Percentiles rank a stretch among this genome's conserved stretches.
These are phyloP conservation scores for Tolypocladium inflatum DNA, from an alignment of 2,329 filamentous ascomycete genomes.

Conservation along the genomic window DNA sequence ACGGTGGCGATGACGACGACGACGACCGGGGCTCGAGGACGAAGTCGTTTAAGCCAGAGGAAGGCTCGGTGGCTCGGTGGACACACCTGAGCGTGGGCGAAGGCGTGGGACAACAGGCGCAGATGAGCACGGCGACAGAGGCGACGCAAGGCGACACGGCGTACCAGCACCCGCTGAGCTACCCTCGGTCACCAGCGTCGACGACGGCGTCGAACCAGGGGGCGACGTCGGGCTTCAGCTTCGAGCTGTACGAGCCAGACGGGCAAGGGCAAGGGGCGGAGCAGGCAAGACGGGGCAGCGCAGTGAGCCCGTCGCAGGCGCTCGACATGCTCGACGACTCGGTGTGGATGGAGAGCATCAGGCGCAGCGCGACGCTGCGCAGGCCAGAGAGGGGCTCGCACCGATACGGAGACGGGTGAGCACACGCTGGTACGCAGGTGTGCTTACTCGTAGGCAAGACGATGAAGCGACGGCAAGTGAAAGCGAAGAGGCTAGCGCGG, in stretches of 20 bases:
- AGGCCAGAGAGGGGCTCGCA: conserved; percentile 29
- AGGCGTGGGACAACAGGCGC: background rate
- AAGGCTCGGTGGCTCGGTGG: conserved; percentile 5
- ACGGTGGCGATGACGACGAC: conserved; percentile 39
- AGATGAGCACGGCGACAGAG: conserved; percentile 25
- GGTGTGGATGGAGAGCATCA: conserved; percentile 87
- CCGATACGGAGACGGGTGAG: conserved; percentile 18
- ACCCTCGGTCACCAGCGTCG: conserved; percentile 37
- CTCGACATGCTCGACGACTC: conserved; percentile 81
- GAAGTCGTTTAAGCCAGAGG: conserved; percentile 24
- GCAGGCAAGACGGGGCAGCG: conserved; percentile 52
- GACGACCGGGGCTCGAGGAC: conserved; percentile 23
- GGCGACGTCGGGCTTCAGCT: conserved; percentile 48
- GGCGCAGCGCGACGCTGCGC: conserved; percentile 69
- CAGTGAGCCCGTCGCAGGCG: conserved; percentile 66
- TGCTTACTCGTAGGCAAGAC: background rate
- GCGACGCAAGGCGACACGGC: conserved; percentile 23
- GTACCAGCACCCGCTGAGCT: conserved; percentile 40
- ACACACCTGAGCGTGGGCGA: conserved; percentile 7
- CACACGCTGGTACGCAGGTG: background rate
- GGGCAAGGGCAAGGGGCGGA: conserved; percentile 15
- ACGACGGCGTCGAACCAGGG: conserved; percentile 26
- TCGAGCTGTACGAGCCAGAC: conserved; percentile 42
- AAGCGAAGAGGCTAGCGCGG: background rate
- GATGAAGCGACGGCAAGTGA: background rate